Conservation (phyloP, 306 rosid genomes). For the Trifolium repens region DNA sequence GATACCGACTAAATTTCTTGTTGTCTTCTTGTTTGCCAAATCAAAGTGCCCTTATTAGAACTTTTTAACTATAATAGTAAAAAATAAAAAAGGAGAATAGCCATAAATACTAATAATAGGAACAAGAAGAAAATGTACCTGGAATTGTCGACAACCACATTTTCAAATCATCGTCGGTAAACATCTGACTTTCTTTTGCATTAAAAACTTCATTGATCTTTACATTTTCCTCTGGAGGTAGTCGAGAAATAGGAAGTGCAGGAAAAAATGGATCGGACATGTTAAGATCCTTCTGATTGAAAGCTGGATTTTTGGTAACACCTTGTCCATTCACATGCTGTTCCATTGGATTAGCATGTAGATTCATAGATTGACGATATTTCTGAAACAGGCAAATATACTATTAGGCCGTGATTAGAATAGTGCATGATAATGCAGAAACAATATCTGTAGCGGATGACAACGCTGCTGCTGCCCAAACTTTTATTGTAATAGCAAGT, state of each 20-base stretch:
- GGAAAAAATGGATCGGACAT: not conserved
- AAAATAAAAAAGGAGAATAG: not conserved
- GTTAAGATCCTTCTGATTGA: not conserved
- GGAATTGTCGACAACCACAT: conserved; percentile 24
- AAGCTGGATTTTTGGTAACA: not conserved
- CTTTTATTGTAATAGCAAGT: not conserved
- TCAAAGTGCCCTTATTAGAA: conserved; percentile 2
- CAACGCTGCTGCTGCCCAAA: not conserved
- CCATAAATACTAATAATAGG: not conserved
- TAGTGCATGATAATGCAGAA: conserved; percentile 6
- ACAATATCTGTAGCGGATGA: not conserved
- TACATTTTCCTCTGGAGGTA: conserved; percentile 6
- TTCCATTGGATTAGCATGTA: not conserved
- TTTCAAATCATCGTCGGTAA: conserved; percentile 27
- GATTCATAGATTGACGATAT: not conserved
- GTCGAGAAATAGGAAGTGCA: not conserved
- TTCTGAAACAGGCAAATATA: conserved; percentile 25
- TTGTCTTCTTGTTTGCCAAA: not conserved
- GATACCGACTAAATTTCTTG: no score
- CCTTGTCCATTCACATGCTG: not conserved
- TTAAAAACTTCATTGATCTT: not conserved
- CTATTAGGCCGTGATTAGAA: conserved; percentile 2
- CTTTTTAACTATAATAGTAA: not conserved
- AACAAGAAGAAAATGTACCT: conserved; percentile 34
- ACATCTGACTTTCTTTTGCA: conserved; percentile 20